Conservation (phyloP, 2,329 filamentous ascomycete genomes). For the Venturia aucupariae region DNA sequence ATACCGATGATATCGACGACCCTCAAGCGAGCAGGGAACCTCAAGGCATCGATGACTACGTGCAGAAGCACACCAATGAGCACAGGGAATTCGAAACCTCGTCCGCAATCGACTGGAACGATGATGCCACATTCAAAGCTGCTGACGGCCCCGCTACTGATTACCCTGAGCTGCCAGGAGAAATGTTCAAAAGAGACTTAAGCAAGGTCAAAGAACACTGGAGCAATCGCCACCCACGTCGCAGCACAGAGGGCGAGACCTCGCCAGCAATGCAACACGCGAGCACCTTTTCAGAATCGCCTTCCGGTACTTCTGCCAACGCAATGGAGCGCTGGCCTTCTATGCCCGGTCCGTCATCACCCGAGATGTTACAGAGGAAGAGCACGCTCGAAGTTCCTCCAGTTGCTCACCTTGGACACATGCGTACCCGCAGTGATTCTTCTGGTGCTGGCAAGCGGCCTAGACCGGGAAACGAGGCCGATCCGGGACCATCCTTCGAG, state of each 20-base stretch:
- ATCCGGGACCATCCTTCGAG: neutral
- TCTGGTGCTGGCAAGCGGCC: neutral
- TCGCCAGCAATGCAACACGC: neutral
- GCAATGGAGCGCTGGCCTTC: neutral
- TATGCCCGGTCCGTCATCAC: neutral
- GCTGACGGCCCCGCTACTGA: slow-evolving; percentile 37
- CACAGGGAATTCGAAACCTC: slow-evolving; percentile 6
- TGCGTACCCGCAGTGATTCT: neutral
- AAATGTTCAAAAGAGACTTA: slow-evolving; percentile 22
- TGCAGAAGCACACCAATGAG: neutral
- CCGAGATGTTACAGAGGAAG: slow-evolving; percentile 1
- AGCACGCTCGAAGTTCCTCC: neutral
- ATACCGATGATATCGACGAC: neutral
- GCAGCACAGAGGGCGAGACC: neutral
- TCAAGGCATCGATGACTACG: neutral
- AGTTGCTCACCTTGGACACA: neutral
- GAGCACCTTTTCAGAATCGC: neutral
- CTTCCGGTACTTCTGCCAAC: neutral
- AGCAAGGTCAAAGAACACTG: neutral
- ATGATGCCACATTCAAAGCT: slow-evolving; percentile 35
- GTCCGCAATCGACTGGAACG: slow-evolving; percentile 32
- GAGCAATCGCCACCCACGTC: neutral
- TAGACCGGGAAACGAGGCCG: neutral
- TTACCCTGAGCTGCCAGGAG: slow-evolving; percentile 50
- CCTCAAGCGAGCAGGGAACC: neutral